Evolutionary conservation across 805 yeast genomes (phyloP), one percentile per base, ranked within the genome.

Genomic region (Schwanniomyces vanrijiae): DNA sequence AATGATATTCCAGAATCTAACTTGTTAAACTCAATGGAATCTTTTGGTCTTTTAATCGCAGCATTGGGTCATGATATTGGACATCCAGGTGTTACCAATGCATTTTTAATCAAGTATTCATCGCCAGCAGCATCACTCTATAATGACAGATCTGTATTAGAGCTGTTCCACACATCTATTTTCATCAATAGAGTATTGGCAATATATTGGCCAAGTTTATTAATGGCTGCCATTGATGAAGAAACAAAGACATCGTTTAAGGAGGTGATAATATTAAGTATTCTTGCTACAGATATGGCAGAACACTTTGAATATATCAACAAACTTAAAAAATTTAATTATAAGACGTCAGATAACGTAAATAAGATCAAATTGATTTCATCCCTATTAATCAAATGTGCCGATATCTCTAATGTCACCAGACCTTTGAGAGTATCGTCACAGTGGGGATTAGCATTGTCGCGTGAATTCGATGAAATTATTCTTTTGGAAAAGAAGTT

Each of bases 61-160:
- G 94, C 96, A 1, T 68, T 91, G 37, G 98, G 98, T 44, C 99
- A 94, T 68, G 99, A 94, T 65, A 82, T 88, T 26, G 96, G 97
- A 19, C 99, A 94, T 65, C 98, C 98, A 0, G 99, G 98, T 1
- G 82, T 90, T n/a, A 90, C 96, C 11, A 89, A 90, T 64, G 80
- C 81, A 31, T 82, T 90, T 53, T 69, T 92, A 62, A 69, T 73
- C 20, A 72, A 78, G 48, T 62, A 81, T 55, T 62, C 75, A 7
- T 77, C 94, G 0, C 89, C 90, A 9, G 74, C 90, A 20, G 80
- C 92, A 2, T 62, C 66, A 45, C 57, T 80, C 13, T 91, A 81
- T 67, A 73, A 82, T 42, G 83, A 83, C 52, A 69, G 80, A 44
- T 84, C 92, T 6, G 86, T 88, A 1, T 74, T 94, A 55, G 99